Base-by-base conservation (phyloP, 1,139 yeast species). In the Nematodospora anomalae region DNA sequence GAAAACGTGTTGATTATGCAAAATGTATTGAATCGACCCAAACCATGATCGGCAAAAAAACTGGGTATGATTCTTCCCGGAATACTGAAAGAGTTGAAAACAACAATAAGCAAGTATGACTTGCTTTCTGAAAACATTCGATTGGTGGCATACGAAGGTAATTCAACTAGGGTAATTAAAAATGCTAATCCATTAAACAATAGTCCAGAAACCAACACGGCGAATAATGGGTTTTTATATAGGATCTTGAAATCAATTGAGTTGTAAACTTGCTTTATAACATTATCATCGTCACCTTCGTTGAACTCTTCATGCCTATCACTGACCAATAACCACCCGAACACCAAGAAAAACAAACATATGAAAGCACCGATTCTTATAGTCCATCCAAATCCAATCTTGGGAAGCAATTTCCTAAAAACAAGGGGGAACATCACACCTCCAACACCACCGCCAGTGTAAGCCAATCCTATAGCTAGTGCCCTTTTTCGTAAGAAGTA, bases 131-230 rank as follows among this genome's bases (percentile, higher is more conserved):
- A 29, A 37, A 46, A 49, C 3, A 66, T 67, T 35, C 49, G 49
- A 3, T 58, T 53, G 18, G 58, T 52, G 3, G 66, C 62, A 41
- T 60, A 62, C 1, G 62, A 51, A 2, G 64, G 58, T 28, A 59
- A 43, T 37, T 55, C 58, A 10, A 61, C 58, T 29, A 51, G 32
- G 1, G 62, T 43, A 9, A 60, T 46, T 30, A 57, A 45, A 39
- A 57, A 58, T 7, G 58, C 56, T 21, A 62, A 52, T 8, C 66
- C 65, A 45, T 59, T 61, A n/a, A 63, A 64, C 12, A 62, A 44
- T 34, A 62, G 47, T 12, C 62, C 57, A 14, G 56, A 26, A 4
- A 60, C 66, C 30, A 62, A 44, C 33, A 55, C 51, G 2, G 57
- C 39, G 38, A 56, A 62, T 21, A 57, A 48, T 37, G 35, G 47